These are phyloP conservation scores for Magnolia officinalis DNA, from an alignment of 164 flowering plant species.

Conservation along the genomic window DNA sequence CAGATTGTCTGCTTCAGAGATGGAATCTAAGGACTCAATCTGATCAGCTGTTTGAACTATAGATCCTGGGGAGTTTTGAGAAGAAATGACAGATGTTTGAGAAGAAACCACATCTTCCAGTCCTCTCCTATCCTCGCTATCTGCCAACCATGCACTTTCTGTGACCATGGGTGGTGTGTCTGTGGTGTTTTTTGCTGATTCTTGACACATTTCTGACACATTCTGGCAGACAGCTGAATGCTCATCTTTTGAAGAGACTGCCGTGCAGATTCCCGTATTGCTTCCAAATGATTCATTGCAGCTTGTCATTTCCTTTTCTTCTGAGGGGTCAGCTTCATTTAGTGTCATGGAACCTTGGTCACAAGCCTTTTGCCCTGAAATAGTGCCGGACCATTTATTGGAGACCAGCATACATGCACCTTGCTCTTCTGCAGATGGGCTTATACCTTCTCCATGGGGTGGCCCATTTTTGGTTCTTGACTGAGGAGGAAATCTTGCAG, in stretches of 20 bases:
- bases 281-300: conserved; percentile 21
- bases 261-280: conserved; percentile 1
- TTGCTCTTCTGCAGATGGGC: conserved; percentile 30
- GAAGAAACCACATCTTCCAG: conserved; percentile 49
- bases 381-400: conserved; percentile 15
- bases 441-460: conserved; percentile 1
- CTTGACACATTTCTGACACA: conserved; percentile 3
- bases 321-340: conserved; percentile 7
- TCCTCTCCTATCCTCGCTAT: conserved; percentile 18
- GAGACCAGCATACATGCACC: conserved; percentile 8
- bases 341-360: conserved; percentile 10
- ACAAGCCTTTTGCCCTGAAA: neutral
- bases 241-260: conserved; percentile 14
- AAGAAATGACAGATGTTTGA: conserved; percentile 36
- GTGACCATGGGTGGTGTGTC: conserved; percentile 10
- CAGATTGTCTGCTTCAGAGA: conserved; percentile 51
- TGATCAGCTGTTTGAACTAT: conserved; percentile 28
- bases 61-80: conserved; percentile 28
- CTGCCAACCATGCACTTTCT: conserved; percentile 20
- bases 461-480: conserved; percentile 6
- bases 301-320: conserved; percentile 21
- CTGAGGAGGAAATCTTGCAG: conserved; percentile 43
- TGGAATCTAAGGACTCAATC: conserved; percentile 48
- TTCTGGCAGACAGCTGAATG: conserved; percentile 1
- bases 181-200: conserved; percentile 8